Evolutionary conservation across 805 yeast species (phyloP).

Genomic region (Wickerhamiella alocasiicola): DNA sequence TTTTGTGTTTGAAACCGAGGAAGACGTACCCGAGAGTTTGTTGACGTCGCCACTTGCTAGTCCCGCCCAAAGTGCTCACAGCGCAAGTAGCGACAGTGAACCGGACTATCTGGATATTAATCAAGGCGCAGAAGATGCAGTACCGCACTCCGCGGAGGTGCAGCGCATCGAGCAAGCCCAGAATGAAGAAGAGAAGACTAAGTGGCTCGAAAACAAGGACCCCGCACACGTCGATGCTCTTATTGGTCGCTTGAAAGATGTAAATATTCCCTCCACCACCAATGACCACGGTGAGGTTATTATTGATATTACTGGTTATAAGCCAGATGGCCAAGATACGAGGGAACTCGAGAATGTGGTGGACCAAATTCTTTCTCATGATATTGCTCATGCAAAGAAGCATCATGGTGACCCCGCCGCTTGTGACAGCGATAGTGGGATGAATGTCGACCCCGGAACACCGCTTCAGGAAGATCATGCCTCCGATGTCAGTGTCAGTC

Average conservation of each 20-base stretch:
- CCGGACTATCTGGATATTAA: conserved; percentile 19
- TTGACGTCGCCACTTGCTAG: conserved; percentile 82
- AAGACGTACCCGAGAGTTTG: conserved; percentile 59
- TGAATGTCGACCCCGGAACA: conserved; percentile 4
- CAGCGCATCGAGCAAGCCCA: conserved; percentile 3
- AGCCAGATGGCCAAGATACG: conserved; percentile 47
- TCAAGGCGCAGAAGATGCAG: conserved; percentile 7
- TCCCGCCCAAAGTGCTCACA: conserved; percentile 38
- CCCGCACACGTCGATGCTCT: conserved; percentile 21
- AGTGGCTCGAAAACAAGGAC: conserved; percentile 12
- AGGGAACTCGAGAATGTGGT: conserved; percentile 67
- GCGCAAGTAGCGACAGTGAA: conserved; percentile 20
- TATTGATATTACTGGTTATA: conserved; percentile 91
- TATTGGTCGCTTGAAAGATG: conserved; percentile 27
- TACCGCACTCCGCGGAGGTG: neutral
- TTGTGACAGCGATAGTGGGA: neutral
- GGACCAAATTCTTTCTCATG: conserved; percentile 61
- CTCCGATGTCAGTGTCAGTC: neutral
- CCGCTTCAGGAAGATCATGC: neutral
- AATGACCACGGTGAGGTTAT: conserved; percentile 84
- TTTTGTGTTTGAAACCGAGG: conserved; percentile 80
- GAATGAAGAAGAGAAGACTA: neutral
- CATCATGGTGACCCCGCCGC: conserved; percentile 1
- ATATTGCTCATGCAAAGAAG: conserved; percentile 33
- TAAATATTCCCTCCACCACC: conserved; percentile 76